These are phyloP conservation scores for Sporothrix protearum DNA, from an alignment of 2,329 filamentous ascomycete species.

Conservation along the genomic window DNA sequence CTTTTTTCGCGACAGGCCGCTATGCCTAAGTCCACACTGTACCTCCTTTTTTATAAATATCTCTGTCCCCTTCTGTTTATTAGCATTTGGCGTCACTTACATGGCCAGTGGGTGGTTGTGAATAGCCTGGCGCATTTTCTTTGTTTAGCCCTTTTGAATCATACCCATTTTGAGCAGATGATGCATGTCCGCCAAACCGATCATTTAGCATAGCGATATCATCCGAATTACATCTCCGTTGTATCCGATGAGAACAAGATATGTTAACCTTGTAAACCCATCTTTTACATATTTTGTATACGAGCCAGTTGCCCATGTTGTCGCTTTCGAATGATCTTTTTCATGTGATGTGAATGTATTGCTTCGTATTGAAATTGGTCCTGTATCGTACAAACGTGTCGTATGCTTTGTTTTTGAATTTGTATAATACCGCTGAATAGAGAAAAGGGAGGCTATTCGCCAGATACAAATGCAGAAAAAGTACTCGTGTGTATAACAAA, in stretches of 20 bases:
- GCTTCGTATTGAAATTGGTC: background rate
- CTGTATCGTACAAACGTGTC: background rate
- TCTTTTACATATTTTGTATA: background rate
- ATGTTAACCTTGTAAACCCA: background rate
- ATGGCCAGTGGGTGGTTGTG: background rate
- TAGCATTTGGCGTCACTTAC: background rate
- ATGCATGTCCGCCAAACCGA: background rate
- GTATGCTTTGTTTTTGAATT: background rate
- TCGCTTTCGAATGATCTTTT: background rate
- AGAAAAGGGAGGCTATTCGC: background rate
- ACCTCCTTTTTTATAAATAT: background rate
- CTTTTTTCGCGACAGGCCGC: slow-evolving; percentile 33
- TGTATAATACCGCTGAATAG: background rate
- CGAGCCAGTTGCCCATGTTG: no score
- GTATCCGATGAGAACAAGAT: background rate
- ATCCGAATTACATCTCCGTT: slow-evolving; percentile 1
- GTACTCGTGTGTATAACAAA: background rate
- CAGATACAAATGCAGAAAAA: background rate
- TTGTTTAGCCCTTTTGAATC: background rate
- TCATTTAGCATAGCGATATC: slow-evolving; percentile 8
- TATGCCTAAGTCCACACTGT: slow-evolving; percentile 23
- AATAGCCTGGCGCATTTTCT: background rate
- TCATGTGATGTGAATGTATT: background rate
- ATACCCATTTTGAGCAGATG: slow-evolving; percentile 6
- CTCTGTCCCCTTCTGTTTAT: background rate